Evolutionary conservation across 805 yeast species (phyloP), one percentile per base, ranked within the genome.

Genomic region (Diddensiella santjacobensis): DNA sequence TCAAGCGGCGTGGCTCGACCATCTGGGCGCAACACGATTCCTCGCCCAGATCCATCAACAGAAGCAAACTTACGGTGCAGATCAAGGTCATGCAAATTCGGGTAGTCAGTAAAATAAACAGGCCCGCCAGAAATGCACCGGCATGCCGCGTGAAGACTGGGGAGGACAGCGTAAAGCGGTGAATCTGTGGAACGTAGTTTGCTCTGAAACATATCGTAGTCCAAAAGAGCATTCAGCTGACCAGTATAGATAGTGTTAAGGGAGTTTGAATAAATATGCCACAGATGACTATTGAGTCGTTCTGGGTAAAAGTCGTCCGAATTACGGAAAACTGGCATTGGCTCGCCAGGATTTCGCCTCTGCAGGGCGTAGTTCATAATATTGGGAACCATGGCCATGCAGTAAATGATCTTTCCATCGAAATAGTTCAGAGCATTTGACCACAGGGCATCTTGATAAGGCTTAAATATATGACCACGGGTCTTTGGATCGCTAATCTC

Each of bases 221-320:
- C 66, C 2, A 61, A 60, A 3, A 55, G 36, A 3, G 55, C 56
- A 17, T 54, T 47, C 30, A 59, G 50, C 13, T 56, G 49, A 20
- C 56, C 42, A 13, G 65, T 60, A 44, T 49, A 58, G 3, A 50
- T 26, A 18, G 58, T 39, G 26, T 57, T 59, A 54, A 50, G 53
- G 17, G 62, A 47, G 49, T 62, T 62, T 44, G 58, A 50, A 42
- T 56, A 62, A 11, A 60, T 50, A 43, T 62, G 66, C 65, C 66
- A 62, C 35, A 48, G 53, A 40, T 62, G 66, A 26, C 62, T 57
- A 2, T 51, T 41, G 8, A 51, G 48, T 37, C 54, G 51, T 22
- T 59, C 50, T 11, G 66, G 66, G 53, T 61, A 62, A 40, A 60
- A 62, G 40, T 62, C 66, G 33, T 63, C 65, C 4, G 66, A 61